Base-by-base conservation (phyloP, 345 rosid species). In the Viola odorata region DNA sequence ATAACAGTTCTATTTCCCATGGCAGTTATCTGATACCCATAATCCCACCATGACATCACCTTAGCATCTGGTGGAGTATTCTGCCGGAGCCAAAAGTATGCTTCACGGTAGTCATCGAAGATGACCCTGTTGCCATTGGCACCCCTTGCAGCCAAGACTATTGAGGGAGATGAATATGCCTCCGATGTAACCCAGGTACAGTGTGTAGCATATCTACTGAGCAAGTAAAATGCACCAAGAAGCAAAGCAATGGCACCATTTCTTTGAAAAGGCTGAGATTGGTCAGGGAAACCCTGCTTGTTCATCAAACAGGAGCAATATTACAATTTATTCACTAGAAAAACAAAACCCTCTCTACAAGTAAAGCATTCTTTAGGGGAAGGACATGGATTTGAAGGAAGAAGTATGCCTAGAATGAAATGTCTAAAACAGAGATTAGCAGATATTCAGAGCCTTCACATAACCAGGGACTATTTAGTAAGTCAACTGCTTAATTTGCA, bases 1-100 rank as follows among this genome's bases (percentile, higher is more conserved):
- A 94, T 94, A 61, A 94, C 99, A 12, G 99, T 88, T 85, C 97
- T 88, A 72, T 94, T 94, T 72, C 96, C 99, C 99, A 94, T 94
- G 64, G 99, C 99, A 60, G 96, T 92, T 72, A 92, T 92, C 69
- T 92, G 98, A 78, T 92, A 89, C 64, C 98, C 98, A 66, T 94
- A 94, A 82, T 94, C 99, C 99, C 99, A 94, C 99, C 99, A 91
- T 17, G 99, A 94, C 99, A 94, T 94, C 75, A 94, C 81, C 80
- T 94, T 94, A 49, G 99, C 99, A 81, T 94, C 95, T 13, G 77
- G 80, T 49, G 99, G 96, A 62, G 99, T 94, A 71, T 94, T 94
- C 72, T 91, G 97, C 41, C 91, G 87, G 69, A 91, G 96, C 99
- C 99, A 94, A 76, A 81, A 94, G 78, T 94, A 94, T 17, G 99